Evolutionary conservation across 2,329 filamentous ascomycete species (phyloP), one percentile per base, ranked within the genome.

Genomic region (Endoconidiophora laricicola): DNA sequence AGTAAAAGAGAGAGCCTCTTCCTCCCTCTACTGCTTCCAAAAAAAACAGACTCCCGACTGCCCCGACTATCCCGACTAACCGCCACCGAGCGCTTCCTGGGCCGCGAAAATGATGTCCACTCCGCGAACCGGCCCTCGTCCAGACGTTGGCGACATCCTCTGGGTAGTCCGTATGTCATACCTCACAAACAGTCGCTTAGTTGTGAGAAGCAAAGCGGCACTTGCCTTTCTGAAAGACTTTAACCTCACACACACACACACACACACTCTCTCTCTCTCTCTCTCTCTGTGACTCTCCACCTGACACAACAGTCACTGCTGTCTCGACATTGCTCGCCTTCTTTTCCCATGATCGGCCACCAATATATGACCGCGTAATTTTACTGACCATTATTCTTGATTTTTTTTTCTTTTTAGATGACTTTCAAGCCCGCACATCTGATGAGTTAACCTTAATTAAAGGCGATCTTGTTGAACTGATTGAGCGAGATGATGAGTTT

Each of bases 371-470:
- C 23, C 38, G 22, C 6, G 7, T 10, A 4, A 18, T 12, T 16
- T 22, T 52, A 46, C 54, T 55, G 10, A 56, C 54, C 26, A n/a
- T 48, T 46, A 16, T 18, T 44, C 48, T 20, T 54, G 16, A 37
- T 42, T 40, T 38, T 29, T 41, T 41, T 39, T 46, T 43, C 18
- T 43, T 14, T 45, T 42, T 52, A 94, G 86, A 98, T 67, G 87
- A 95, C 66, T 96, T 98, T 64, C 71, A 80, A 58, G 88, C 90
- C 52, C 80, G 91, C 57, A 93, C 87, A 64, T 83, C 85, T 52
- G 91, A 98, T 66, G 91, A 98, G 71, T 73, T 98, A 60, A 93
- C 79, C 58, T 72, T 98, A 56, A 71, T 78, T 50, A 93, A 93
- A 61, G 88, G 84, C 58, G 84, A 91, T 60, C 78, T 83, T 55